Evolutionary conservation across 768 basidiomycete genomes (phyloP), one percentile per base, ranked within the genome.

Genomic region (Pisolithus marmoratus): DNA sequence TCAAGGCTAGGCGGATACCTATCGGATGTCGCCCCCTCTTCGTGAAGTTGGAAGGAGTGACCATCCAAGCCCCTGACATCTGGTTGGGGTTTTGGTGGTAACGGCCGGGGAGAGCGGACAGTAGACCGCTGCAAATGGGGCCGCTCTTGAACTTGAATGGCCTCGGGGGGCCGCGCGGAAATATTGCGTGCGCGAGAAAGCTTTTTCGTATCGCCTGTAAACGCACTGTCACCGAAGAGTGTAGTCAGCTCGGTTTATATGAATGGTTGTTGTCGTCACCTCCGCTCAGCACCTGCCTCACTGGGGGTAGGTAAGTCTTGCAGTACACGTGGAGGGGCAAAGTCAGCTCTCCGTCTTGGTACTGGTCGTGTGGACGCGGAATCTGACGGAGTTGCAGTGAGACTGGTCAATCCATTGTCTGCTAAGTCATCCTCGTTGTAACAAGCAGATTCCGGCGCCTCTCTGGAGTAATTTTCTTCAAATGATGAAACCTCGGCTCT

Each of bases 61-160:
- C 86, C 87, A 20, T 19, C 19, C 40, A 26, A 8, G 26, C 43
- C 17, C 26, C 24, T 29, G 56, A 26, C 47, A 56, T 47, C 51
- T 56, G 19, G 50, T 58, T 8, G 53, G 53, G 22, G 58, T 48
- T 48, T 54, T 50, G 49, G 75, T 59, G 54, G 77, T 61, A 57
- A 75, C 57, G 56, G 76, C 73, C 85, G 83, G 2, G 80, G 73
- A 19, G 85, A 85, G 23, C 85, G 84, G 19, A 83, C 81, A 19
- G 77, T 86, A 62, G 90, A 88, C 24, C 83, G 86, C 31, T 87
- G 84, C 27, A 89, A 66, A 29, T 84, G 78, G 31, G 86, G 84
- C 14, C 78, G 76, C 14, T 72, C 62, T 36, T 57, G 61, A 14
- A 57, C 58, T 36, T 61, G 71, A 27, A 66, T 38, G 22, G 57